A percentile compares a stretch with the other conserved stretches of the same genome.
Conservation (phyloP, 2,329 filamentous ascomycete species). For the Trichoderma atrobrunneum region DNA sequence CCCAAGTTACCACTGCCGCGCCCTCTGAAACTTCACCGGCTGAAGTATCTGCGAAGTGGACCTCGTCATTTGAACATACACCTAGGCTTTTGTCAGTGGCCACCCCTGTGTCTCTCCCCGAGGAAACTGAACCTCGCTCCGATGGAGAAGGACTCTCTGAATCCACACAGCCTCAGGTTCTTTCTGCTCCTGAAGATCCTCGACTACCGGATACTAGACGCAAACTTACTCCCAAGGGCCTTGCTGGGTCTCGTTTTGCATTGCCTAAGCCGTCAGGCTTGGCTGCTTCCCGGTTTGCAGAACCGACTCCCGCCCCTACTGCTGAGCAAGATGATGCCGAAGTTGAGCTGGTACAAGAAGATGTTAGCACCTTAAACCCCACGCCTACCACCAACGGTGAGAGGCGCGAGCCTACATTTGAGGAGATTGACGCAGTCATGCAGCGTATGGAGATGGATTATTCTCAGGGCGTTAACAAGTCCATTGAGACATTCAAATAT, state of each 20-base stretch:
- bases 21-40: conserved; percentile 53
- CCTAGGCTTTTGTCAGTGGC: conserved; percentile 25
- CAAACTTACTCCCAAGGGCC: conserved; percentile 35
- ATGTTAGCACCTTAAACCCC: conserved; percentile 20
- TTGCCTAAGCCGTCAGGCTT: conserved; percentile 44
- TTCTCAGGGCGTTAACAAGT: conserved; percentile 70
- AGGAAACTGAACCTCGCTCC: conserved; percentile 31
- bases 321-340: conserved; percentile 24
- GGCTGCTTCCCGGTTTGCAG: conserved; percentile 45
- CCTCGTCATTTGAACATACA: conserved; percentile 60
- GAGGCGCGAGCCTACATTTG: conserved; percentile 50
- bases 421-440: conserved; percentile 93
- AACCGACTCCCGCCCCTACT: conserved; percentile 32
- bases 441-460: conserved; percentile 72
- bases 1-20: conserved; percentile 50
- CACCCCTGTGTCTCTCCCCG: conserved; percentile 65
- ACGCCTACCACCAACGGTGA: conserved; percentile 23
- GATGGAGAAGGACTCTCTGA: conserved; percentile 22
- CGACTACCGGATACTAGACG: conserved; percentile 27
- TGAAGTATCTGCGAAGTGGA: conserved; percentile 44
- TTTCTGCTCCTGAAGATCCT: conserved; percentile 21
- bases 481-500: conserved; percentile 47
- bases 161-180: conserved; percentile 19
- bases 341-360: conserved; percentile 32
- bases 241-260: conserved; percentile 50